These are phyloP conservation scores for Boletus eberwhitei DNA, from an alignment of 768 basidiomycete species.

Conservation along the genomic window DNA sequence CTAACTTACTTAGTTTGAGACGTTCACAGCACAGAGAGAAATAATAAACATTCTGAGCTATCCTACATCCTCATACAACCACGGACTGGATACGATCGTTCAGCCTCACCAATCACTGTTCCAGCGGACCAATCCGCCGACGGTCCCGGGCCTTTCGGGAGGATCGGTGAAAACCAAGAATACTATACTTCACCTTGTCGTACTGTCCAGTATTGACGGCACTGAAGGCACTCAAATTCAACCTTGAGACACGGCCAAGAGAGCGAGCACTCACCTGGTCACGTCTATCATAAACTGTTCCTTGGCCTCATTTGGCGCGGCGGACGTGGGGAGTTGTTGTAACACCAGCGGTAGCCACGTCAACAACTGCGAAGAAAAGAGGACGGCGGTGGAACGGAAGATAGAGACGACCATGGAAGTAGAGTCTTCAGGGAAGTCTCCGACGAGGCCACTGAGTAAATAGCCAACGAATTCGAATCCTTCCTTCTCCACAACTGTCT, in stretches of 20 bases:
- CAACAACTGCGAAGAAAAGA: conserved; percentile 69
- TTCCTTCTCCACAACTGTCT: conserved; percentile 59
- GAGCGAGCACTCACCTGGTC: conserved; percentile 52
- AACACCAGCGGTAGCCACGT: conserved; percentile 72
- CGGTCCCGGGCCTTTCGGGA: conserved; percentile 74
- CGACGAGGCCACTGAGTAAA: conserved; percentile 74
- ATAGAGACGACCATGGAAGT: conserved; percentile 71
- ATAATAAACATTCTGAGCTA: conserved; percentile 16
- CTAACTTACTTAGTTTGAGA: neutral
- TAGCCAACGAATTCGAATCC: conserved; percentile 69
- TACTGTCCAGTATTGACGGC: conserved; percentile 61
- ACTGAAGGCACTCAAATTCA: conserved; percentile 36
- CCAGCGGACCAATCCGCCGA: conserved; percentile 35
- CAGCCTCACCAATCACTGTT: conserved; percentile 19
- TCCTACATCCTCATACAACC: conserved; percentile 11
- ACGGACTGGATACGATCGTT: neutral
- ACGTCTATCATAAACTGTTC: conserved; percentile 72
- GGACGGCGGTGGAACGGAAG: conserved; percentile 60
- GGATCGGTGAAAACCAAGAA: conserved; percentile 65
- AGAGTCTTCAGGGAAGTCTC: conserved; percentile 87
- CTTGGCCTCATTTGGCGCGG: conserved; percentile 63
- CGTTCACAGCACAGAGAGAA: neutral
- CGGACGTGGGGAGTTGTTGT: conserved; percentile 60
- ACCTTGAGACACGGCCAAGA: neutral
- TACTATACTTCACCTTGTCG: conserved; percentile 81